Base-by-base conservation (phyloP, 1,139 yeast species). In the Petasospora fabianii region DNA sequence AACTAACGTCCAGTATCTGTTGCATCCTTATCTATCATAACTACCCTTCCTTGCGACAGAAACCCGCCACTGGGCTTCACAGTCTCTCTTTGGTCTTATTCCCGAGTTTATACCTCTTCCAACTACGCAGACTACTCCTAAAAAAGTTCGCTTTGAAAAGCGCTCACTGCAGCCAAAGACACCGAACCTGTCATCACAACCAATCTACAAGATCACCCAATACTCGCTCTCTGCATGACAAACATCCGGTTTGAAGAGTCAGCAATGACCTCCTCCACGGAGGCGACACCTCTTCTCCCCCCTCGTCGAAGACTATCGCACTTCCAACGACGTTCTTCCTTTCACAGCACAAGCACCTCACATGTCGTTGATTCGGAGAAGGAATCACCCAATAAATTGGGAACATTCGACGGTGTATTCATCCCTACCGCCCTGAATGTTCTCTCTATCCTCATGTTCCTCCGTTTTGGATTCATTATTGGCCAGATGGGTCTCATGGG, bases 401-500 rank as follows among this genome's bases (percentile, higher is more conserved):
- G 79, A 19, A 85, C 95, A 0, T 77, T 81, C 46, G 77, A 77
- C 43, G 95, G 95, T 13, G 95, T 84, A 3, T 81, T 85, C 54
- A 68, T 83, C 5, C 92, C 94, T 15, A 83, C 92, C 0, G 72
- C 87, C 1, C 61, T 84, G 31, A 84, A 84, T 54, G 90, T 84
- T 35, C 64, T 84, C n/a, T 81, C 90, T 8, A 84, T 84, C 51
- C 68, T 84, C 61, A 82, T 84, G 92, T 84, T 84, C 55, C 66
- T 84, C 47, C 68, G 94, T 55, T 84, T 84, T 59, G 94, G 94
- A 1, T 84, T 83, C 59, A 79, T 84, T 17, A 65, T 84, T 34
- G 92, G 92, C 3, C 92, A 84, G 54, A 73, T 84, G 77, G 94
- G 92, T 4, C 66, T 82, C 2, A 35, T 76, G 14, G 90, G 92